A percentile compares a stretch with the other conserved stretches of the same genome.
Evolutionary conservation across 1,284 basidiomycete genomes (phyloP).

Genomic region (Apiotrichum domesticum): DNA sequence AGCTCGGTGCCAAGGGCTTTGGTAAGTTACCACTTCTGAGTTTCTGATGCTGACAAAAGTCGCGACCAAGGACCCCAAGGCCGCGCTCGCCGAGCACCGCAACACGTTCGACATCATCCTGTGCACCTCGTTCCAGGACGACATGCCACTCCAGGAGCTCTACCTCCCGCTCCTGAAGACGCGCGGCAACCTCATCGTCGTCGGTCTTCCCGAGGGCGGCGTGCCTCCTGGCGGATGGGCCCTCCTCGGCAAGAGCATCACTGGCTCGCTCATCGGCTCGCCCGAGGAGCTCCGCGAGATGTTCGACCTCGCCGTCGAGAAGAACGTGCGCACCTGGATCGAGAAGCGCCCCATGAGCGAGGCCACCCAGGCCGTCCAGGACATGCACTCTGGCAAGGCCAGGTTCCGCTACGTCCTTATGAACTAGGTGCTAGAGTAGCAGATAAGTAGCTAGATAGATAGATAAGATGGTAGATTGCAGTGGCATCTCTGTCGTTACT

Average conservation of each 20-base stretch:
- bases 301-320: constrained; percentile 42
- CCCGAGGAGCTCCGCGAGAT: constrained; percentile 46
- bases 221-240: constrained; percentile 10
- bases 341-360: constrained; percentile 49
- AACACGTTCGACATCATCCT: constrained; percentile 49
- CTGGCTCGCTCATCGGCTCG: constrained; percentile 45
- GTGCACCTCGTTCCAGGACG: constrained; percentile 42
- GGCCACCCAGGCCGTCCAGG: constrained; percentile 48
- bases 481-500: too few relatives aligned
- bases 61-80: constrained; percentile 47
- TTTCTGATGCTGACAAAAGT: constrained; percentile 35
- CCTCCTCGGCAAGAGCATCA: constrained; percentile 20
- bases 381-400: constrained; percentile 48
- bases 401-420: constrained; percentile 50
- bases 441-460: too few relatives aligned
- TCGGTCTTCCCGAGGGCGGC: constrained; percentile 43
- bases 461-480: too few relatives aligned
- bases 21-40: background rate
- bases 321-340: constrained; percentile 45
- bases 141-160: constrained; percentile 22
- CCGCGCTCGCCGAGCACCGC: constrained; percentile 46
- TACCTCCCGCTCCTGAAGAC: constrained; percentile 45
- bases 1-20: constrained; percentile 53
- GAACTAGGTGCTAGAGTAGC: constrained; percentile 23
- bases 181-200: constrained; percentile 44